Evolutionary conservation across 768 basidiomycete species (phyloP), one percentile per base, ranked within the genome.

Genomic region (Lanmaoa rubissima): DNA sequence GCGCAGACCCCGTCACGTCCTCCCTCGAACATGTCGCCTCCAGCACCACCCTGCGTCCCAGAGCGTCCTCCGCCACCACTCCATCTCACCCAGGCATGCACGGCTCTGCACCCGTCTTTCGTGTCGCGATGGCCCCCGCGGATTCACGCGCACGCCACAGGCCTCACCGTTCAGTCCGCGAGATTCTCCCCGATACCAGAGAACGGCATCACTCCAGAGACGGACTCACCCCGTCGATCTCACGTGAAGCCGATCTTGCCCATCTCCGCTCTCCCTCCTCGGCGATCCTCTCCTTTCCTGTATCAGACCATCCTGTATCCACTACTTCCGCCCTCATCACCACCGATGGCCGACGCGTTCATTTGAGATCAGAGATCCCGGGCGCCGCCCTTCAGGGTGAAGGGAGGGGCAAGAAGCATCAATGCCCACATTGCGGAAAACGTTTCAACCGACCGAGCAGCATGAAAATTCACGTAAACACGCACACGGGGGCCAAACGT

Each of bases 21-120:
- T 78, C 79, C 11, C 72, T 79, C 11, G 71, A 79, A 51, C 79
- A 79, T 45, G 71, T 79, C 48, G 67, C 76, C 9, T 76, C 79
- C 35, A 77, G 75, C 62, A 73, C 70, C 21, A 75, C 75, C 7
- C 69, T 74, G 19, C 74, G 72, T 38, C 75, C 70, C 11, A 66
- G 74, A 16, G 64, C 66, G 0, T 53, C 66, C 44, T 60, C 66
- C 0, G 34, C 61, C 31, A 6, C 45, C 8, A 21, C 55, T 0
- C 65, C 60, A 0, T 8, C 55, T 14, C 61, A 62, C 38, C 48
- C 64, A 3, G 72, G 70, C 53, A 59, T 73, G 45, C 72, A 70
- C 53, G 74, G 75, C 36, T 63, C 72, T 1, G 64, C 72, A 0
- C 75, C 76, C 40, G 70, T 70, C 28, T 79, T 79, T 45, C 69